Evolutionary conservation across 306 rosid genomes (phyloP).

Genomic region (Malus fusca): DNA sequence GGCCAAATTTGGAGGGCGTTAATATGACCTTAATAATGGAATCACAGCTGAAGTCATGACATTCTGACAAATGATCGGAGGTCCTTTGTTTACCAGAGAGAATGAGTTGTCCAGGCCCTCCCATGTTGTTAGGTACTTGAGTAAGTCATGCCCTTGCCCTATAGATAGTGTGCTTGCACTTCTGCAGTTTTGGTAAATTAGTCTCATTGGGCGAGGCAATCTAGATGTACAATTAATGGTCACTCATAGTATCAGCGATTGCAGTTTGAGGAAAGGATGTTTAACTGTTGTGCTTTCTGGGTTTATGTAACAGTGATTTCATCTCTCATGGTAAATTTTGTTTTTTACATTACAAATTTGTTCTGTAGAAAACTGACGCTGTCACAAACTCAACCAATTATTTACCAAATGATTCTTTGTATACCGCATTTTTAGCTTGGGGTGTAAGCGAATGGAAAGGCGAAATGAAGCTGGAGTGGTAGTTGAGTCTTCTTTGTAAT

Average conservation of each 20-base stretch:
- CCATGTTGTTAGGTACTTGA: background rate
- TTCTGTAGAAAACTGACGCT: no score
- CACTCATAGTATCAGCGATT: background rate
- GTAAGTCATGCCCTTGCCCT: background rate
- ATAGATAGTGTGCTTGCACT: background rate
- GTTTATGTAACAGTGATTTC: background rate
- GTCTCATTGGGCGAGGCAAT: background rate
- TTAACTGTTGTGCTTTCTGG: background rate
- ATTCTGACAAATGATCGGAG: background rate
- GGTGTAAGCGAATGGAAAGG: no score
- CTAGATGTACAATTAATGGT: background rate
- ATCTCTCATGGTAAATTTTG: background rate
- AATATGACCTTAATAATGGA: background rate
- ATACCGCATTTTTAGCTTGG: no score
- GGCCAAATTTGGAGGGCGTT: background rate
- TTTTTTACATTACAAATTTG: background rate
- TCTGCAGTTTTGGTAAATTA: background rate
- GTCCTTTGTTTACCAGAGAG: background rate
- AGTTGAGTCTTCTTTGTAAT: no score
- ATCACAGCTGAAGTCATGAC: background rate
- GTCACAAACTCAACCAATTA: no score
- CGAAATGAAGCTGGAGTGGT: no score
- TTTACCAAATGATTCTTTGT: no score
- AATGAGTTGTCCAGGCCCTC: background rate
- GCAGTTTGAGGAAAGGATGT: background rate